Percentiles rank a stretch among this genome's conserved stretches.
Evolutionary conservation across 225 moss, liverwort and hornwort species (phyloP).

Genomic region (Polytrichum commune): DNA sequence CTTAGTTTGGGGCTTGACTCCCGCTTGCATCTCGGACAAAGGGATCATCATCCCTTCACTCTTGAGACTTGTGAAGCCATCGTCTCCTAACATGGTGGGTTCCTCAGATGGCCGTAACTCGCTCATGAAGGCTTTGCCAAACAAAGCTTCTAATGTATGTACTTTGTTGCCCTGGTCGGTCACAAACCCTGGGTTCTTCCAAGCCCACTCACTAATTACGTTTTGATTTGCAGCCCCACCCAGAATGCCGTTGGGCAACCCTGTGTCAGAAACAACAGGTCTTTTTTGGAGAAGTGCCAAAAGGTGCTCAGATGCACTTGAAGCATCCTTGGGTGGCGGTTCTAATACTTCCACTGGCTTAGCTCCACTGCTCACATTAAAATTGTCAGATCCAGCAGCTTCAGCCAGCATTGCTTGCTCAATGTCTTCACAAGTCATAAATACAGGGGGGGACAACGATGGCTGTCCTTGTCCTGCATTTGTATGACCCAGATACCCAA

Average conservation of each 20-base stretch:
- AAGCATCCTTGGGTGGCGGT: constrained; percentile 41
- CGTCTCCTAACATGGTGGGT: constrained; percentile 42
- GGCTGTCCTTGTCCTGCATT: constrained; percentile 34
- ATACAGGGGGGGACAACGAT: constrained; percentile 53
- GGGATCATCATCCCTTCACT: constrained; percentile 18
- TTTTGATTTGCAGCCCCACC: constrained; percentile 30
- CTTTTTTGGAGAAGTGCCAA: constrained; percentile 82
- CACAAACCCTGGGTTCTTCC: constrained; percentile 33
- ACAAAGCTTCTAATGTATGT: constrained; percentile 79
- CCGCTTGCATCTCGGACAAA: constrained; percentile 25
- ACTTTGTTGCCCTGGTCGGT: constrained; percentile 43
- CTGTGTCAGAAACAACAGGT: constrained; percentile 30
- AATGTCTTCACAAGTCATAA: constrained; percentile 96
- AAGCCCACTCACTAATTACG: constrained; percentile 18
- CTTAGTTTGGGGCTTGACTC: constrained; percentile 16
- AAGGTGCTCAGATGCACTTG: constrained; percentile 79
- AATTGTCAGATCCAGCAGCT: constrained; percentile 45
- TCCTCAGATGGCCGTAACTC: constrained; percentile 74
- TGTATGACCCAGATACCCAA: constrained; percentile 29
- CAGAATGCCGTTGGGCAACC: constrained; percentile 14
- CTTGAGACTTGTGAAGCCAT: constrained; percentile 32
- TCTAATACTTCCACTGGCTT: constrained; percentile 26
- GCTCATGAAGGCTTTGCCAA: constrained; percentile 90
- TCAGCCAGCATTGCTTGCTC: constrained; percentile 92
- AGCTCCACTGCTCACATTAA: constrained; percentile 13